Base-by-base conservation (phyloP, 805 yeast genomes). In the Ogataea henricii region DNA sequence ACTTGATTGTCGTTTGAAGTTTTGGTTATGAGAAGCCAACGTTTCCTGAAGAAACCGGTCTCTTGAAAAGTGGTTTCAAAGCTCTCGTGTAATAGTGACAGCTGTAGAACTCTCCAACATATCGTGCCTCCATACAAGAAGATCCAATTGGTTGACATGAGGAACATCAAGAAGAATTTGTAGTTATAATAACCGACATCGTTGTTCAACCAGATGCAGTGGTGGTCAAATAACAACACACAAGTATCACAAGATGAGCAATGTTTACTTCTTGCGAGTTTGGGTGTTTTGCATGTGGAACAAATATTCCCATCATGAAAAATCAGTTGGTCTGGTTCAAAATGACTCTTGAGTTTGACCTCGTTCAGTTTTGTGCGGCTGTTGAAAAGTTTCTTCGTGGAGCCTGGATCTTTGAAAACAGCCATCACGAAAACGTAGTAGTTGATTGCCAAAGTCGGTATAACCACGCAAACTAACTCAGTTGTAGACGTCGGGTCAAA, bases 231-330 rank as follows among this genome's bases (percentile, higher is more conserved):
- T 40, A 77, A 57, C 9, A 78, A 63, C 16, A 87, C 70, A 59
- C 96, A 89, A 6, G 72, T 71, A 52, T 79, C 79, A 66, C 96
- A 89, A 2, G 71, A 71, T 1, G 82, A 71, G 59, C 96, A 89
- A 64, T 89, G 96, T 52, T 86, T 82, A 6, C 89, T 72, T 47
- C 95, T 69, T 1, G 95, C 89, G 12, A 87, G 81, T 52, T 91
- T 71, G 82, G 87, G 81, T 35, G 77, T 68, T 9, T 76, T 63
- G 58, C 96, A 89, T 1, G 85, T 77, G 10, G 60, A 21, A 55
- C 81, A 76, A 14, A 47, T 41, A 21, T 59, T 64, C 25, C 59
- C 60, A 17, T 59, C 52, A 46, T 68, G 73, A 58, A 68, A 79
- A 27, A 78, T 73, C 37, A 79, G 52, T 14, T 68, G 66, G 57